A percentile compares a stretch with the other conserved stretches of the same genome.
phyloP scores from a whole-genome alignment of 2,329 filamentous ascomycete species.

The Knufia petricola region DNA sequence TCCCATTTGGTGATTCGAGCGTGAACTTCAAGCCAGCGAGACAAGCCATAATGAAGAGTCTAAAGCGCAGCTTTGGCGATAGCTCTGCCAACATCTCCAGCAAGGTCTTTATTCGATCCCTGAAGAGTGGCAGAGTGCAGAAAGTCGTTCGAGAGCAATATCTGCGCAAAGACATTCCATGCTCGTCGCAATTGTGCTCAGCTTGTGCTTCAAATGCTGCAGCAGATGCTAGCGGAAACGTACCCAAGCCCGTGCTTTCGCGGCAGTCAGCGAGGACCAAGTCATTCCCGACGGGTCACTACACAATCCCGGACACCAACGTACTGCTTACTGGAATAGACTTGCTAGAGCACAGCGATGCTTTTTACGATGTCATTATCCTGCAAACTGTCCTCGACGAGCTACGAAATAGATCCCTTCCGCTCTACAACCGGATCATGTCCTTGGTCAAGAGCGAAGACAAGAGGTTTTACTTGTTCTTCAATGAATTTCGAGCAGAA shows the following conservation, averaged over 20 bases:
- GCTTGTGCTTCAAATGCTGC: constrained; percentile 66
- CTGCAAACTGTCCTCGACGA: constrained; percentile 95
- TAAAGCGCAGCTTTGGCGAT: constrained; percentile 49
- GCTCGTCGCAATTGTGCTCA: constrained; percentile 81
- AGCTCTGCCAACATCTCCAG: constrained; percentile 64
- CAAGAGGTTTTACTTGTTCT: constrained; percentile 97
- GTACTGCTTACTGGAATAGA: constrained; percentile 94
- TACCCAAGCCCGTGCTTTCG: constrained; percentile 75
- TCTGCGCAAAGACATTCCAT: constrained; percentile 90
- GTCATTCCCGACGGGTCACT: constrained; percentile 76
- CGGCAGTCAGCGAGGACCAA: constrained; percentile 78
- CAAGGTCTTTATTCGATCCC: constrained; percentile 92
- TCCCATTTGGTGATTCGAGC: too few species aligned
- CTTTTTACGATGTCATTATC: constrained; percentile 94
- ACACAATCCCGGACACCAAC: constrained; percentile 92
- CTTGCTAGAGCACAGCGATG: constrained; percentile 80
- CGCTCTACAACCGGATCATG: constrained; percentile 87
- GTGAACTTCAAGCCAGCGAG: too few species aligned
- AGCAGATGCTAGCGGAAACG: constrained; percentile 67
- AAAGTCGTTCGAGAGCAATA: constrained; percentile 98
- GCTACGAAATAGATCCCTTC: constrained; percentile 83
- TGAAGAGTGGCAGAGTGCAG: constrained; percentile 91
- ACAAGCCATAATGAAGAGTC: constrained; percentile 44
- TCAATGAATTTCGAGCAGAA: constrained; percentile 94
- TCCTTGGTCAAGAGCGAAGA: constrained; percentile 88